Conservation (phyloP, 2,329 filamentous ascomycete species). For the Neocatenulostroma microsporum region DNA sequence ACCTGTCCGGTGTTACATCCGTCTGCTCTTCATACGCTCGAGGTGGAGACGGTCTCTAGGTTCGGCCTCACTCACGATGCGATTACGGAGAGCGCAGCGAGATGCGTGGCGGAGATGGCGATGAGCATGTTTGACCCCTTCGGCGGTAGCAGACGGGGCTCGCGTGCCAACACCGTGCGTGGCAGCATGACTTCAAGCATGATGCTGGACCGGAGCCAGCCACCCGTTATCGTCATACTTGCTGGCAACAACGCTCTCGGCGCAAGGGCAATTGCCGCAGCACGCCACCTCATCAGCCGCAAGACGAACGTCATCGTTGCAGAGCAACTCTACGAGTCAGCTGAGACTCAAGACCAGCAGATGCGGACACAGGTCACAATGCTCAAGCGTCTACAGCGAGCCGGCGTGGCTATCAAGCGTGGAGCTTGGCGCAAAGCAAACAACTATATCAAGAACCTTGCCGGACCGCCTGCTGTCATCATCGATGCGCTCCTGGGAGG, state of each 20-base stretch:
- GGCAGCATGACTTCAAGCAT: conserved; percentile 52
- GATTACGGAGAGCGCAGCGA: conserved; percentile 83
- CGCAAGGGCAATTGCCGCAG: conserved; percentile 74
- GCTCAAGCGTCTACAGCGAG: conserved; percentile 62
- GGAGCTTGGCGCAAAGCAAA: conserved; percentile 51
- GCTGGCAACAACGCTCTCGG: conserved; percentile 93
- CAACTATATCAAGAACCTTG: conserved; percentile 45
- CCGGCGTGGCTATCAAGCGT: conserved; percentile 53
- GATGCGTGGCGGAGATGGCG: conserved; percentile 79
- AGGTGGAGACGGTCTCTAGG: conserved; percentile 82
- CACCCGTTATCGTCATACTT: conserved; percentile 63
- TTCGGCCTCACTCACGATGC: conserved; percentile 81
- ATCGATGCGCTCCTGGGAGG: conserved; percentile 86
- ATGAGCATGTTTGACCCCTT: conserved; percentile 35
- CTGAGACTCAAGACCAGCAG: conserved; percentile 69
- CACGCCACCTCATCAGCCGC: conserved; percentile 77
- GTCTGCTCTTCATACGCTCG: conserved; percentile 82
- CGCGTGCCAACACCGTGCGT: conserved; percentile 41
- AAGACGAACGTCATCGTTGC: conserved; percentile 74
- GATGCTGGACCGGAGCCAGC: conserved; percentile 42
- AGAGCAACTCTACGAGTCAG: conserved; percentile 75
- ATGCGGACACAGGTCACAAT: conserved; percentile 74
- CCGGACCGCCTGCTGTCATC: conserved; percentile 66
- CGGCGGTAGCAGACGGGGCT: conserved; percentile 18
- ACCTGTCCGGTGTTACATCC: conserved; percentile 55